Evolutionary conservation across 129 eudicot genomes (phyloP).

Genomic region (Flaveria trinervia): DNA sequence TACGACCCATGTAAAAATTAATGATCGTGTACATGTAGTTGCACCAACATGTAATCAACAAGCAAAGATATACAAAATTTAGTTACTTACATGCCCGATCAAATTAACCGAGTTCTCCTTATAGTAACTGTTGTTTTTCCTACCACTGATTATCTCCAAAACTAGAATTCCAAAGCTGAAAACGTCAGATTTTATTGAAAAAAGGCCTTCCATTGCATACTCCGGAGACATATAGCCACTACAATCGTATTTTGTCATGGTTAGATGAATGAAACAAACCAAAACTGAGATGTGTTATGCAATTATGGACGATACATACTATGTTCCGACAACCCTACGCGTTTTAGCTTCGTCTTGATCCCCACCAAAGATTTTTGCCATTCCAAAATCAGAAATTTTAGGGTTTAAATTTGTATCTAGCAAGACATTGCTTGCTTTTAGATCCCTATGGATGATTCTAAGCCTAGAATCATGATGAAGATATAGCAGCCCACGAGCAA

Average conservation of each 20-base stretch:
- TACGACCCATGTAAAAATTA: too few species aligned
- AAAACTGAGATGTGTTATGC: background rate
- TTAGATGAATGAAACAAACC: background rate
- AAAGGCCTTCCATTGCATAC: slow-evolving; percentile 65
- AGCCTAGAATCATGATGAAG: slow-evolving; percentile 78
- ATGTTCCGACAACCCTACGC: slow-evolving; percentile 65
- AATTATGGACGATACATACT: slow-evolving; percentile 37
- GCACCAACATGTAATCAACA: background rate
- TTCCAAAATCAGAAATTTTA: slow-evolving; percentile 76
- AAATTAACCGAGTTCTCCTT: slow-evolving; percentile 42
- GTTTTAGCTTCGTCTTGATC: slow-evolving; percentile 55
- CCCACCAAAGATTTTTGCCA: slow-evolving; percentile 59
- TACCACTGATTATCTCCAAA: slow-evolving; percentile 63
- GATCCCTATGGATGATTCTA: slow-evolving; percentile 70
- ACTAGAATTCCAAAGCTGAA: slow-evolving; percentile 61
- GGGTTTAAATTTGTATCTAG: slow-evolving; percentile 59
- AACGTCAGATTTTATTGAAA: slow-evolving; percentile 60
- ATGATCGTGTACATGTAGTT: too few species aligned
- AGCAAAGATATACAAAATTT: background rate
- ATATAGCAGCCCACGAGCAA: slow-evolving; percentile 62
- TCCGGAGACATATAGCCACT: slow-evolving; percentile 87
- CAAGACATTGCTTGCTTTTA: slow-evolving; percentile 68
- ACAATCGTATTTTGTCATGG: slow-evolving; percentile 30
- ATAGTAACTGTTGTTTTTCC: slow-evolving; percentile 46
- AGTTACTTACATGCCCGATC: slow-evolving; percentile 58